Percentiles rank a stretch among this genome's conserved stretches.
Conservation (phyloP, 371 early-diverging fungal species). For the Rhizomucor pusillus region DNA sequence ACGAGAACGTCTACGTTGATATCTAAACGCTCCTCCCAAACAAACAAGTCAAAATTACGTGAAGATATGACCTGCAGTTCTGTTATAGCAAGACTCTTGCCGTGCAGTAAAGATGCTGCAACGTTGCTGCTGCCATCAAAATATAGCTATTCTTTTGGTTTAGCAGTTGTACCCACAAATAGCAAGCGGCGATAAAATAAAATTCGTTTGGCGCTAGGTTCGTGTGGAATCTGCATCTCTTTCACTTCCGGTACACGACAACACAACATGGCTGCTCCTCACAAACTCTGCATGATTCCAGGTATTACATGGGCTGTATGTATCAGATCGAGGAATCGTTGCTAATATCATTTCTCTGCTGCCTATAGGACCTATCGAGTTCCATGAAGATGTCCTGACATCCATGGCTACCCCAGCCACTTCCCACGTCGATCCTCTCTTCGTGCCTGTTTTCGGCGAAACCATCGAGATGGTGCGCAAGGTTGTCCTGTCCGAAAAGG, state of each 20-base stretch:
- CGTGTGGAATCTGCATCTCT: neutral
- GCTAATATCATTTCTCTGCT: slow-evolving; percentile 1
- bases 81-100: no score
- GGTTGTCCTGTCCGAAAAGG: slow-evolving; percentile 77
- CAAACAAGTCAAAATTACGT: no score
- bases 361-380: slow-evolving; percentile 85
- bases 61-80: no score
- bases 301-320: slow-evolving; percentile 56
- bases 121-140: no score
- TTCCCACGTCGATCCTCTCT: slow-evolving; percentile 90
- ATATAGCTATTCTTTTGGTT: no score
- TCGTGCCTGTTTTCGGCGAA: slow-evolving; percentile 86
- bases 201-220: neutral
- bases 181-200: neutral
- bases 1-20: neutral
- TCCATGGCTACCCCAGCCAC: slow-evolving; percentile 91
- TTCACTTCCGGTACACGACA: neutral
- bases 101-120: no score
- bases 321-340: neutral
- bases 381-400: slow-evolving; percentile 82
- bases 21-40: no score
- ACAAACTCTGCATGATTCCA: slow-evolving; percentile 92
- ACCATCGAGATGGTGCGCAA: slow-evolving; percentile 80
- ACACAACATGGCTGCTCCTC: slow-evolving; percentile 25
- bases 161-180: neutral